Evolutionary conservation across 2,329 filamentous ascomycete species (phyloP).

Genomic region (Penicillium sp.): DNA sequence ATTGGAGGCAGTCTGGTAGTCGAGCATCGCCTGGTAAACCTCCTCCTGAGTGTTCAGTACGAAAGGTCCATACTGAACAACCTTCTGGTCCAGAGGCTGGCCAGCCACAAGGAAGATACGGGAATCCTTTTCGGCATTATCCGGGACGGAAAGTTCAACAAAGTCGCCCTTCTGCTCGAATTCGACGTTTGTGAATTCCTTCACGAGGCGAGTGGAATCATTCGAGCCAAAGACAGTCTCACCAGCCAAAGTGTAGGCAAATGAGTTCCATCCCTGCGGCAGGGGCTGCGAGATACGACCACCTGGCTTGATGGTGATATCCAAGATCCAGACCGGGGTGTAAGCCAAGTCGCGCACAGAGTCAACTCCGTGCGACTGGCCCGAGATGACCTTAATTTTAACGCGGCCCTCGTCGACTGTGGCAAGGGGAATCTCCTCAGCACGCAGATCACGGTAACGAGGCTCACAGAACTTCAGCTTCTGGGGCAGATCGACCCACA

Average conservation of each 20-base stretch:
- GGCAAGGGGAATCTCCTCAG: slow-evolving; percentile 75
- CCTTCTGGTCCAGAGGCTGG: slow-evolving; percentile 73
- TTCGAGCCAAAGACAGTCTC: slow-evolving; percentile 61
- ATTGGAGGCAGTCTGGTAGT: slow-evolving; percentile 71
- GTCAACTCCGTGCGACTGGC: slow-evolving; percentile 78
- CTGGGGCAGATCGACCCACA: slow-evolving; percentile 90
- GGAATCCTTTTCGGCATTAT: slow-evolving; percentile 58
- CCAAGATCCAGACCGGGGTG: slow-evolving; percentile 94
- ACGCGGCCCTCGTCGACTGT: slow-evolving; percentile 71
- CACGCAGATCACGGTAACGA: slow-evolving; percentile 81
- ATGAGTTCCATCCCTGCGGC: slow-evolving; percentile 82
- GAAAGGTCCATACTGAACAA: slow-evolving; percentile 84
- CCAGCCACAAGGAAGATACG: slow-evolving; percentile 70
- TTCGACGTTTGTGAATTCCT: slow-evolving; percentile 81
- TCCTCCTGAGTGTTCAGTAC: slow-evolving; percentile 72
- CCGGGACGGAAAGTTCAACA: slow-evolving; percentile 68
- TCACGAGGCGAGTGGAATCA: slow-evolving; percentile 29
- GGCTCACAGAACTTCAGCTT: slow-evolving; percentile 85
- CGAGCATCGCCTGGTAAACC: slow-evolving; percentile 72
- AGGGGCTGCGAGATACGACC: slow-evolving; percentile 73
- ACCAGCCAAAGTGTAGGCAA: slow-evolving; percentile 81
- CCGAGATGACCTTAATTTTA: slow-evolving; percentile 84
- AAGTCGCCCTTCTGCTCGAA: slow-evolving; percentile 78
- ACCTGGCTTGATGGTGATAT: slow-evolving; percentile 77
- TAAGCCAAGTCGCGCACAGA: slow-evolving; percentile 88